Percentiles rank a stretch among this genome's conserved stretches.
Conservation (phyloP, 202 grass and related monocot genomes). For the Cymbopogon flexuosus region DNA sequence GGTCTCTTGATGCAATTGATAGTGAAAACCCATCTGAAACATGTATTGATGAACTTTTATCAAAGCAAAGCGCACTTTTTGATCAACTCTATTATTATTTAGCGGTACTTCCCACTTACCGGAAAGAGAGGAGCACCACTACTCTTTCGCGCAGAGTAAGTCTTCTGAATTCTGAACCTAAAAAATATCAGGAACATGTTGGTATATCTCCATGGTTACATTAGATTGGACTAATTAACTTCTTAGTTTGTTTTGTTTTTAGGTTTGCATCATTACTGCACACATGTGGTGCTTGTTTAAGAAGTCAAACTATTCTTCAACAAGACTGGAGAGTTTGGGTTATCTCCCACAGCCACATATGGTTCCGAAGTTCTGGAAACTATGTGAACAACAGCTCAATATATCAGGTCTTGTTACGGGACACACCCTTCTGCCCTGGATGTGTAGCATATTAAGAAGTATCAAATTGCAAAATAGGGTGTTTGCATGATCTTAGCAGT, state of each 20-base stretch:
- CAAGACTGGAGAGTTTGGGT: slow-evolving; percentile 71
- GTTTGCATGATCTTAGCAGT: slow-evolving; percentile 20
- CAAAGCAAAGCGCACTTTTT: slow-evolving; percentile 67
- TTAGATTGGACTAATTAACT: slow-evolving; percentile 9
- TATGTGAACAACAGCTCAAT: slow-evolving; percentile 69
- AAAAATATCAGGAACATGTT: neutral
- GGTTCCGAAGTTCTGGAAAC: slow-evolving; percentile 89
- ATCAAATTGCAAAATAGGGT: neutral
- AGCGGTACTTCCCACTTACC: slow-evolving; percentile 53
- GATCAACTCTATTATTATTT: slow-evolving; percentile 74
- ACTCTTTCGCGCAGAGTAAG: slow-evolving; percentile 85
- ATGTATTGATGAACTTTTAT: slow-evolving; percentile 65
- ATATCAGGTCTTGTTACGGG: slow-evolving; percentile 60
- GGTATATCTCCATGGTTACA: neutral
- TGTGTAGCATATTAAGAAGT: neutral
- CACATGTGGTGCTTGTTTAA: slow-evolving; percentile 97
- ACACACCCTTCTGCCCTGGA: neutral
- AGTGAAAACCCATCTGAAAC: slow-evolving; percentile 61
- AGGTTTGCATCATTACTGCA: slow-evolving; percentile 82
- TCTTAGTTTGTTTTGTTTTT: slow-evolving; percentile 34
- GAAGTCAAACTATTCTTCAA: slow-evolving; percentile 81
- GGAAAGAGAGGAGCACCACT: slow-evolving; percentile 68
- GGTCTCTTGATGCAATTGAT: slow-evolving; percentile 75
- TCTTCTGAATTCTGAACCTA: slow-evolving; percentile 13
- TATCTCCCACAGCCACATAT: slow-evolving; percentile 65